A percentile compares a stretch with the other conserved stretches of the same genome.
Evolutionary conservation across 495 filamentous ascomycete genomes (phyloP).

Genomic region (Penicillium pulvis): DNA sequence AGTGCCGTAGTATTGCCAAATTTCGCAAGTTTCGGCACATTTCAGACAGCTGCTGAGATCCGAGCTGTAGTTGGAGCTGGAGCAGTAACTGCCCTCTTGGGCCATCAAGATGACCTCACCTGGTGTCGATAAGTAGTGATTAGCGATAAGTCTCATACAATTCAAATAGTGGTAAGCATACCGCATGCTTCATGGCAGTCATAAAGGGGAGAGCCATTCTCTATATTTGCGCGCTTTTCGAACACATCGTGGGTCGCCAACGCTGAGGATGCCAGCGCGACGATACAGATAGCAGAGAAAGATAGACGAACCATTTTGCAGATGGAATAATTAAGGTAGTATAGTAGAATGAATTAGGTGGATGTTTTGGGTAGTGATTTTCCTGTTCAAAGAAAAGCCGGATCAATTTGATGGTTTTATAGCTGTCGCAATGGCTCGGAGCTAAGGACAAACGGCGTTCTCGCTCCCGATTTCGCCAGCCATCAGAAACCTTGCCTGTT

Average conservation of each 20-base stretch:
- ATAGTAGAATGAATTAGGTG: too few species aligned
- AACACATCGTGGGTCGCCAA: constrained; percentile 11
- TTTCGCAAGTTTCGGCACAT: constrained; percentile 49
- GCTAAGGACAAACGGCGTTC: neutral
- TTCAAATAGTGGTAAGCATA: constrained; percentile 14
- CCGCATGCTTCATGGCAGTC: constrained; percentile 54
- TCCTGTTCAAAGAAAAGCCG: too few species aligned
- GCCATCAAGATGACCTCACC: constrained; percentile 45
- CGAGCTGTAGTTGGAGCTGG: constrained; percentile 40
- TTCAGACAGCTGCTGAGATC: constrained; percentile 45
- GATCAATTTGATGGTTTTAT: neutral
- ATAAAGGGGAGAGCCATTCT: constrained; percentile 46
- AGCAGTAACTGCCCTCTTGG: constrained; percentile 38
- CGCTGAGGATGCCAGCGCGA: constrained; percentile 15
- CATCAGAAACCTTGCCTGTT: too few species aligned
- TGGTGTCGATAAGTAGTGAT: constrained; percentile 15
- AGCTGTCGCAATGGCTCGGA: neutral
- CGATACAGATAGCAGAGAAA: constrained; percentile 2
- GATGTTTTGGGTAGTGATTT: too few species aligned
- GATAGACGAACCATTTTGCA: neutral
- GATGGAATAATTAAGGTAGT: neutral
- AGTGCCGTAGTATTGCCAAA: constrained; percentile 50
- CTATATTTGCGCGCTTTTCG: constrained; percentile 14
- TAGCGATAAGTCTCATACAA: constrained; percentile 4
- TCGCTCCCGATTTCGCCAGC: neutral